Evolutionary conservation across 257 asterid species (phyloP).

Genomic region (Petunia secreta): DNA sequence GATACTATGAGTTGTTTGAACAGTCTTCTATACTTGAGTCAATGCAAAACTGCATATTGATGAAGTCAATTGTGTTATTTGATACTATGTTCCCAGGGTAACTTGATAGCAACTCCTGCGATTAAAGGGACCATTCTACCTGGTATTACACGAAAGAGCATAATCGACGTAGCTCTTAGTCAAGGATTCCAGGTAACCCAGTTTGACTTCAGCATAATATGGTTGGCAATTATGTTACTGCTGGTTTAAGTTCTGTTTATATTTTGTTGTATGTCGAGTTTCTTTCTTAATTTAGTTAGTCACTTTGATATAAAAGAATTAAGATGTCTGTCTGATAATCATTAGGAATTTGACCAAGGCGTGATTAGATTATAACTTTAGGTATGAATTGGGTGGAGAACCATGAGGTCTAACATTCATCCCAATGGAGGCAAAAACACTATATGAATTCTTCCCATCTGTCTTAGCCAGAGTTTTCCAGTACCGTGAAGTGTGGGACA

Average conservation of each 20-base stretch:
- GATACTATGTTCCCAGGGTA: constrained; percentile 40
- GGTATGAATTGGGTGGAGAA: no score
- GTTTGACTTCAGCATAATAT: constrained; percentile 12
- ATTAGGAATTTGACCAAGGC: not conserved
- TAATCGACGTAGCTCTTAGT: constrained; percentile 48
- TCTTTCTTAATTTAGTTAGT: not conserved
- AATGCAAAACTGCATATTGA: not conserved
- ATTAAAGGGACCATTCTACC: constrained; percentile 56
- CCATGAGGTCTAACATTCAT: no score
- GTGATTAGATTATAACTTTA: not conserved
- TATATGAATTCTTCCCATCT: no score
- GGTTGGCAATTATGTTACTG: constrained; percentile 11
- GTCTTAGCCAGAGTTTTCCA: no score
- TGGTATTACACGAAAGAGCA: constrained; percentile 59
- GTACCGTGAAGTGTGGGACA: not conserved
- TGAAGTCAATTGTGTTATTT: not conserved
- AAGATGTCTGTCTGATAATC: not conserved
- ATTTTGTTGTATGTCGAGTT: not conserved
- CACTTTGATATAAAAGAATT: not conserved
- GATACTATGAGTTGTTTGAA: not conserved
- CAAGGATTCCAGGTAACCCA: constrained; percentile 51
- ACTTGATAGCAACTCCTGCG: constrained; percentile 51
- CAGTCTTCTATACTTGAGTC: not conserved
- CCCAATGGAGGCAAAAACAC: no score
- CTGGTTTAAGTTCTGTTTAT: not conserved